Base-by-base conservation (phyloP, 2,329 filamentous ascomycete genomes). In the Rhinocladiella similis region DNA sequence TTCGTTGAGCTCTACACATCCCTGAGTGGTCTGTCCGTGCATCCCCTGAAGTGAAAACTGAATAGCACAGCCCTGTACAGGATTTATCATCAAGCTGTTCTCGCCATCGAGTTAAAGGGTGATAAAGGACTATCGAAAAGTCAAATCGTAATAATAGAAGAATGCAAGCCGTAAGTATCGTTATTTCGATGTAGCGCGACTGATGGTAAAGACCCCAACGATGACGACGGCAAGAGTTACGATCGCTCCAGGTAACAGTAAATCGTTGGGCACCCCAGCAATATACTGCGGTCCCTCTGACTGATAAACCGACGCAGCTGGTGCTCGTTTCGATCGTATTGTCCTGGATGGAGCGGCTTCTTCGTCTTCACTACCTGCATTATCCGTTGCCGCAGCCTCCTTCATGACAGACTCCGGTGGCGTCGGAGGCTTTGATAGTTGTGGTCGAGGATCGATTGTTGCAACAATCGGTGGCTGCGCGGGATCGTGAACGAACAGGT, bases 171-270 rank as follows among this genome's bases (percentile, higher is more conserved):
- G 33, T 47, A 42, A 47, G 18, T 49, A 50, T 46, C 50, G 36
- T 39, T 43, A 63, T 51, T 62, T 63, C 19, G 59, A 53, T 13
- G 59, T 58, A 16, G 63, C 58, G 27, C 91, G 85, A 59, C 90
- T 86, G 67, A 99, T 85, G 41, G 91, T 86, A 76, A 99, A 99
- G 10, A 97, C 93, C 63, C 90, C 90, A 39, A 95, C 81, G 73
- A 99, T 96, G 36, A 96, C 92, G 42, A 95, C 90, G 9, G 93
- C 94, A 68, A 99, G 76, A n/a, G 92, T 92, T 55, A 94, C 91
- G 70, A 99, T 93, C 18, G 94, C 94, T 63, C 94, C 94, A 0
- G 94, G 94, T 41, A 97, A 82, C 16, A 99, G 80, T 53, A 97
- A 79, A 68, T 99, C 94, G 69, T 99, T 99, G 7, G 94, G 91